Conservation (phyloP, 1,284 basidiomycete species). For the Thecaphora thlaspeos region DNA sequence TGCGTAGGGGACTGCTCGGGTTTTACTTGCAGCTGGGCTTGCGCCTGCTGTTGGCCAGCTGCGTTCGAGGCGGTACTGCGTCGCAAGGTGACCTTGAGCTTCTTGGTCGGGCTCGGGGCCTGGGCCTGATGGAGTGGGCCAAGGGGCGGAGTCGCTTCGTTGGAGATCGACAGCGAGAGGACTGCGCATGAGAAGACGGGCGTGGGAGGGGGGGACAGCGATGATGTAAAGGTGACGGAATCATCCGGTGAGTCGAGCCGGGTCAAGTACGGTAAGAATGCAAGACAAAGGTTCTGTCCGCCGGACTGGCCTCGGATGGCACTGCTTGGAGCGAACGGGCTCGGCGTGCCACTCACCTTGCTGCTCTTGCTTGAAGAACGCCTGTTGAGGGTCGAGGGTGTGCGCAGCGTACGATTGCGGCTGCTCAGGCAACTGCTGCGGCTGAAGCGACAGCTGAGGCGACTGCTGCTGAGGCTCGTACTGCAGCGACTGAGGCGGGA, state of each 20-base stretch:
- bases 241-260: too few species aligned
- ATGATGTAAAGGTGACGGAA: too few species aligned
- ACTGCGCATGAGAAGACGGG: too few species aligned
- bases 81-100: conserved; percentile 4
- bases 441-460: too few species aligned
- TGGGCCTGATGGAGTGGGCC: conserved; percentile 2
- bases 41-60: conserved; percentile 18
- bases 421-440: too few species aligned
- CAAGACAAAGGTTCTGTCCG: too few species aligned
- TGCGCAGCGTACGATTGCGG: conserved; percentile 1
- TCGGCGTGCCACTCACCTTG: too few species aligned
- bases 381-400: neutral
- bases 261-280: too few species aligned
- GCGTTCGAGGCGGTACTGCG: conserved; percentile 10
- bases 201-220: too few species aligned
- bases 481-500: conserved; percentile 1
- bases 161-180: too few species aligned
- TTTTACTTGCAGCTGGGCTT: conserved; percentile 25
- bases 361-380: conserved; percentile 1
- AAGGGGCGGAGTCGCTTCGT: conserved; percentile 12
- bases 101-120: conserved; percentile 17
- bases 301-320: too few species aligned
- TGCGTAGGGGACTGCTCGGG: conserved; percentile 11
- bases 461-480: neutral
- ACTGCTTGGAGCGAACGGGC: too few species aligned